These are phyloP conservation scores for Nannochloropsis oceanica DNA, from an alignment of 108 stramenopile genomes.

Conservation along the genomic window DNA sequence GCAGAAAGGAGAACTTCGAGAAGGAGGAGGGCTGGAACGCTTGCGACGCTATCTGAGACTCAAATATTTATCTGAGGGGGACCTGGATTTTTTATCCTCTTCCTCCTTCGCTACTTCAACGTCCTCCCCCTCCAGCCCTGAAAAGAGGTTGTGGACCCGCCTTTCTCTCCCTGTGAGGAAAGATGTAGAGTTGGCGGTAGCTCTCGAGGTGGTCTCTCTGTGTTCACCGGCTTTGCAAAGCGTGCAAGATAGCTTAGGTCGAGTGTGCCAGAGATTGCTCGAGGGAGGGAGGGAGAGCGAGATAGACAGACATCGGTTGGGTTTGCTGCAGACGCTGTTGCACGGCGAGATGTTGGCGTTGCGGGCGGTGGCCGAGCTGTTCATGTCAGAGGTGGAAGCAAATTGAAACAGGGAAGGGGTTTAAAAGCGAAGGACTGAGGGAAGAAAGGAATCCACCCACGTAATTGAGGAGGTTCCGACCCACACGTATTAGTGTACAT, in stretches of 20 bases:
- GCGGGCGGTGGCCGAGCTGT: not conserved
- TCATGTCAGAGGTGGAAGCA: not conserved
- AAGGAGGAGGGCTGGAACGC: not conserved
- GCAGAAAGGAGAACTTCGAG: not conserved
- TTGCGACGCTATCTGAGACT: not conserved
- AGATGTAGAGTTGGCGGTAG: not conserved
- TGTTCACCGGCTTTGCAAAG: not conserved
- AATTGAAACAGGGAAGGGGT: not conserved
- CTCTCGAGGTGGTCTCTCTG: not conserved
- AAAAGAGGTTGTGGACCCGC: not conserved
- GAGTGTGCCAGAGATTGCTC: not conserved
- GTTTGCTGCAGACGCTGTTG: not conserved
- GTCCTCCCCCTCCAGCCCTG: not conserved
- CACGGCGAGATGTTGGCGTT: not conserved
- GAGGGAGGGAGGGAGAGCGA: not conserved
- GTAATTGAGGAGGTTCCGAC: too few relatives aligned
- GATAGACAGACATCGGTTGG: not conserved
- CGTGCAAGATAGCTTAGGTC: not conserved
- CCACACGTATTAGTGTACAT: too few relatives aligned
- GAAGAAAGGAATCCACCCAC: not conserved
- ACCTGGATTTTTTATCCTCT: not conserved
- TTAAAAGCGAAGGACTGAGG: not conserved
- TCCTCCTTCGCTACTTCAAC: not conserved
- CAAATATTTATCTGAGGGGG: not conserved
- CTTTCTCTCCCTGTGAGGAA: not conserved